Evolutionary conservation across 1,139 yeast genomes (phyloP).

Genomic region (Taphrina betulina): DNA sequence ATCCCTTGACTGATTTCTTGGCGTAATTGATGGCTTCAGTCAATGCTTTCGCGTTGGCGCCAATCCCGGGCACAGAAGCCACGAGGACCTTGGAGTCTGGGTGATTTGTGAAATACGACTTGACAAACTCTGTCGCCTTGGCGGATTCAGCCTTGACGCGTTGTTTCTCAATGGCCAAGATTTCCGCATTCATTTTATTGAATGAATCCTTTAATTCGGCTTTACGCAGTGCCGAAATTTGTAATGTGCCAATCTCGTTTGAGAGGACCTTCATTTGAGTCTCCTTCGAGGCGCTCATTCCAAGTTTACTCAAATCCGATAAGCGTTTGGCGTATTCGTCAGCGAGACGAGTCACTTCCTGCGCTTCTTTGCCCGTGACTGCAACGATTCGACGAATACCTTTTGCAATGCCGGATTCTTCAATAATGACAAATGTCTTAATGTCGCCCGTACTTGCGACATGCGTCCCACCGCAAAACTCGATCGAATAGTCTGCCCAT

Average conservation of each 20-base stretch:
- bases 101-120: conserved; percentile 58
- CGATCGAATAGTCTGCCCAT: conserved; percentile 79
- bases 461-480: conserved; percentile 99
- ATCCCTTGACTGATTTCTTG: conserved; percentile 71
- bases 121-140: conserved; percentile 76
- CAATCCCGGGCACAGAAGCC: conserved; percentile 60
- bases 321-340: conserved; percentile 64
- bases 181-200: conserved; percentile 74
- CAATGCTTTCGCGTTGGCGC: conserved; percentile 89
- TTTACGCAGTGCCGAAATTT: conserved; percentile 80
- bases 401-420: conserved; percentile 97
- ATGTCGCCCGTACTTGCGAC: conserved; percentile 90
- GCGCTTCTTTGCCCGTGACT: conserved; percentile 88
- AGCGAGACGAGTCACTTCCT: conserved; percentile 82
- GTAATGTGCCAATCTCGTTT: conserved; percentile 74
- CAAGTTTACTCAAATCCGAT: conserved; percentile 54
- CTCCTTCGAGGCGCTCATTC: conserved; percentile 72
- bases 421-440: conserved; percentile 81
- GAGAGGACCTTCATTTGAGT: conserved; percentile 76
- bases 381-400: conserved; percentile 98
- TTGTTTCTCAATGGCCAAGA: conserved; percentile 81
- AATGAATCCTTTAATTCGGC: conserved; percentile 71
- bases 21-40: conserved; percentile 86
- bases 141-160: conserved; percentile 86
- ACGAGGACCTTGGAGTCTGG: conserved; percentile 56